phyloP scores from a whole-genome alignment of 257 asterid species.

The Solanum sejunctum region DNA sequence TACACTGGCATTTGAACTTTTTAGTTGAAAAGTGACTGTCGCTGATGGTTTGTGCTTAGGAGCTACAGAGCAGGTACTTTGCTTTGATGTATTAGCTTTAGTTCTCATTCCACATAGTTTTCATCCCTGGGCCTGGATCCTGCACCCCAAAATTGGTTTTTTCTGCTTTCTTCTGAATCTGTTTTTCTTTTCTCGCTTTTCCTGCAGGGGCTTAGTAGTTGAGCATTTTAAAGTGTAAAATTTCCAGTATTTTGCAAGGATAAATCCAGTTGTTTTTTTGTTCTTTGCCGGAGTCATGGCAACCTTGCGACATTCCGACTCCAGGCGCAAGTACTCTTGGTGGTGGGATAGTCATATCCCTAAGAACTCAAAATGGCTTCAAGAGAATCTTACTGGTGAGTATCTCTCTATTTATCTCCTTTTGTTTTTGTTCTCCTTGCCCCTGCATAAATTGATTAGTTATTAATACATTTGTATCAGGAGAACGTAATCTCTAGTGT shows the following conservation, averaged over 20 bases:
- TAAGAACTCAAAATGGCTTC: constrained; percentile 95
- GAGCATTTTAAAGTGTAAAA: background rate
- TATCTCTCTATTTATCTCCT: background rate
- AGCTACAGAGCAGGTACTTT: background rate
- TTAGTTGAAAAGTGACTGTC: background rate
- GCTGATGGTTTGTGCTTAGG: background rate
- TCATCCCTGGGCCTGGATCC: constrained; percentile 20
- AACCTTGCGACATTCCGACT: constrained; percentile 38
- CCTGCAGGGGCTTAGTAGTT: background rate
- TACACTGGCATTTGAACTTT: background rate
- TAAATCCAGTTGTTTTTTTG: constrained; percentile 19
- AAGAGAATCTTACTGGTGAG: constrained; percentile 79
- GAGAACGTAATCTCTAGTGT: background rate
- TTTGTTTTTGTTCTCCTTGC: background rate
- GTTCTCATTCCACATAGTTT: background rate
- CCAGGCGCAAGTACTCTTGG: constrained; percentile 79
- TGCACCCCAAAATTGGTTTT: background rate
- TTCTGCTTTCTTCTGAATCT: background rate
- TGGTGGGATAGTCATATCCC: constrained; percentile 99
- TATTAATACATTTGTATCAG: background rate
- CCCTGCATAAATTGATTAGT: background rate
- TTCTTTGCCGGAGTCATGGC: constrained; percentile 58
- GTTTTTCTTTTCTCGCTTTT: background rate
- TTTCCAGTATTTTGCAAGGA: constrained; percentile 13
- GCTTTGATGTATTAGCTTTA: background rate